Evolutionary conservation across 139 green algal genomes (phyloP).

Genomic region (Gonium pectorale): DNA sequence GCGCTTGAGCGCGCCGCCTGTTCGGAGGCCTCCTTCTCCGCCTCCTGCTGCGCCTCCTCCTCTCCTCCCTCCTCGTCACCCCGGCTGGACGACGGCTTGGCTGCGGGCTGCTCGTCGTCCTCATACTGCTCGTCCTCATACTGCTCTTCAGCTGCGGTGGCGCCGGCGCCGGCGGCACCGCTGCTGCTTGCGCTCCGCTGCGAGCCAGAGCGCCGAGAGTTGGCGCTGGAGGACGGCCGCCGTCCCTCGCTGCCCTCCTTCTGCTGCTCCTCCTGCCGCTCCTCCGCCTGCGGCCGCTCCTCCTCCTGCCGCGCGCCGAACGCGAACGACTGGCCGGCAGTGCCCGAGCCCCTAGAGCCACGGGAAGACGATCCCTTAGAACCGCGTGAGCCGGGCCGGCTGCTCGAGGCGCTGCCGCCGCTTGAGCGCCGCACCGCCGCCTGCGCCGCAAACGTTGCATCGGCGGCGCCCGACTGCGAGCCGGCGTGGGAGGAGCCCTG

Average conservation of each 20-base stretch:
- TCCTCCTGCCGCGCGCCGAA: neutral
- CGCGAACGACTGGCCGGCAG: neutral
- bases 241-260: neutral
- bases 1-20: too few relatives aligned
- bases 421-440: neutral
- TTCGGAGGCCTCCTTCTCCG: too few relatives aligned
- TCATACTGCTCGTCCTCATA: conserved; percentile 29
- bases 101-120: too few relatives aligned
- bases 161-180: neutral
- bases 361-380: too few relatives aligned
- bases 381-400: too few relatives aligned
- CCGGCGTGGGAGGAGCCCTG: conserved; percentile 3
- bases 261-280: neutral
- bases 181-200: neutral
- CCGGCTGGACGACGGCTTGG: too few relatives aligned
- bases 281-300: neutral
- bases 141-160: neutral
- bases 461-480: neutral
- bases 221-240: neutral
- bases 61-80: too few relatives aligned
- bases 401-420: neutral
- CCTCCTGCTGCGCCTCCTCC: too few relatives aligned
- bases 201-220: neutral
- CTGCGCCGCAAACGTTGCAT: neutral
- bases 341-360: neutral